phyloP scores from a whole-genome alignment of 441 rosid genomes.

The Jatropha podagrica region DNA sequence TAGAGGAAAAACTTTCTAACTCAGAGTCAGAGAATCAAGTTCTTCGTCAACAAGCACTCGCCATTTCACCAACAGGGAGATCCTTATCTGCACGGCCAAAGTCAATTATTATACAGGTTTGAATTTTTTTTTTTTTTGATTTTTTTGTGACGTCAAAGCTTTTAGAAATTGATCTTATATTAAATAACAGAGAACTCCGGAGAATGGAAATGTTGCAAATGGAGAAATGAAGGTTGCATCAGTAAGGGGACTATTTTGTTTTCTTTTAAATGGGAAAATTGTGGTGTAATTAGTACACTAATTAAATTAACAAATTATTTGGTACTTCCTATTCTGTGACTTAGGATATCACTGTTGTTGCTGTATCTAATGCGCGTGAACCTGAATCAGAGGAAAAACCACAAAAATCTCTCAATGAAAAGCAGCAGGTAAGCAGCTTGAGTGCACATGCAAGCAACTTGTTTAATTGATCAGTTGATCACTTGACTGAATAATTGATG shows the following conservation, averaged over 20 bases:
- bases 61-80: conserved; percentile 95
- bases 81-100: conserved; percentile 65
- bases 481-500: background rate
- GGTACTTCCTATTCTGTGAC: conserved; percentile 23
- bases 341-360: conserved; percentile 61
- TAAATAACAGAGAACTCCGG: conserved; percentile 78
- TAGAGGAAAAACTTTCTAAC: conserved; percentile 97
- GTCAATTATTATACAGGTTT: conserved; percentile 75
- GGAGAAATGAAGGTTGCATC: conserved; percentile 68
- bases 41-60: conserved; percentile 96
- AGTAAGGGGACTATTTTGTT: conserved; percentile 42
- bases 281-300: background rate
- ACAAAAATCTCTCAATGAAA: conserved; percentile 93
- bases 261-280: conserved; percentile 9
- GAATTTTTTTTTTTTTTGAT: conserved; percentile 4
- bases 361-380: conserved; percentile 57
- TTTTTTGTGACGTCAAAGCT: conserved; percentile 16
- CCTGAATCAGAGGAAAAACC: conserved; percentile 99
- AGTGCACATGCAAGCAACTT: background rate
- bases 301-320: conserved; percentile 22
- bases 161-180: conserved; percentile 27
- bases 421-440: conserved; percentile 75
- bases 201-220: conserved; percentile 69
- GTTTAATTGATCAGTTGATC: conserved; percentile 2
- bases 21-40: conserved; percentile 99